Evolutionary conservation across 192 early-diverging fungal genomes (phyloP).

Genomic region (Dissophora ornata): DNA sequence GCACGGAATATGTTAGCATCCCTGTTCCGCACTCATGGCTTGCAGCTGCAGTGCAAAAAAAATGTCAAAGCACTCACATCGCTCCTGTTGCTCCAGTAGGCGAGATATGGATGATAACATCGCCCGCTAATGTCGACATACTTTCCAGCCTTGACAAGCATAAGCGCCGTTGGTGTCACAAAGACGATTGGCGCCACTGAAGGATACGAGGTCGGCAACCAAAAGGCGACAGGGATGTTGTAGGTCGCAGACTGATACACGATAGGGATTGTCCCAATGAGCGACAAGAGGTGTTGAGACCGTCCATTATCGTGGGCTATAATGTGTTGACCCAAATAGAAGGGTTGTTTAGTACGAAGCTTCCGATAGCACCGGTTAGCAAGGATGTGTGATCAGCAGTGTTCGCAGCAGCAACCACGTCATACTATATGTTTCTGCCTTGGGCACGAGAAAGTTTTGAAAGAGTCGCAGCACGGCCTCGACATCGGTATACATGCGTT

Average conservation of each 20-base stretch:
- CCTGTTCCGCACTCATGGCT: too few species aligned
- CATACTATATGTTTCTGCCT: constrained; percentile 79
- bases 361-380: too few species aligned
- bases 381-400: too few species aligned
- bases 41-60: too few species aligned
- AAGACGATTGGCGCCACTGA: constrained; percentile 80
- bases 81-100: constrained; percentile 71
- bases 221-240: constrained; percentile 93
- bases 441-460: constrained; percentile 65
- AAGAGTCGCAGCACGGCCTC: constrained; percentile 69
- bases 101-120: constrained; percentile 87
- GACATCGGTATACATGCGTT: constrained; percentile 73
- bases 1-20: background rate
- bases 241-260: constrained; percentile 81
- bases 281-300: constrained; percentile 76
- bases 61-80: constrained; percentile 51
- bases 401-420: constrained; percentile 10
- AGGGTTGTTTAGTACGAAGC: background rate
- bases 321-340: constrained; percentile 6
- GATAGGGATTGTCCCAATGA: constrained; percentile 91
- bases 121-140: constrained; percentile 87
- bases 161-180: constrained; percentile 89
- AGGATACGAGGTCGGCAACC: constrained; percentile 89
- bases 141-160: constrained; percentile 84
- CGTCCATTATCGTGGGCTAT: constrained; percentile 69